Evolutionary conservation across 208 protist genomes (phyloP).

Genomic region (Angomonas ambiguus): DNA sequence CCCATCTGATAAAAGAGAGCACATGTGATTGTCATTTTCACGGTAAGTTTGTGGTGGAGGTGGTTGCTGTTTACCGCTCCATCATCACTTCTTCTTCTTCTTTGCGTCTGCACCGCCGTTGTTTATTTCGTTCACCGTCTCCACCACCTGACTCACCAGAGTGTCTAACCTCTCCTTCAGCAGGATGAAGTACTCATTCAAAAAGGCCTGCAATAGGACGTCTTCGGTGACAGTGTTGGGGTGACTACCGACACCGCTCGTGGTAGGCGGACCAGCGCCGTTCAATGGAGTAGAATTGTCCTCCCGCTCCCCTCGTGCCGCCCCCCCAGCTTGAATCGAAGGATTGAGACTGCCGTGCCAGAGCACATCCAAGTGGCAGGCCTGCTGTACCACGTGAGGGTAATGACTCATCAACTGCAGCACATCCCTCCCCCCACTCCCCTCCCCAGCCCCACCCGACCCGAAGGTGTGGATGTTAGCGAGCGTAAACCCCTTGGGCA

Average conservation of each 20-base stretch:
- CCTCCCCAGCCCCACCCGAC: background rate
- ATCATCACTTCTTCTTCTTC: slow-evolving; percentile 8
- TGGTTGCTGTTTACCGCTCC: too few relatives aligned
- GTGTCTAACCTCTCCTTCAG: slow-evolving; percentile 9
- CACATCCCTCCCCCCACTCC: background rate
- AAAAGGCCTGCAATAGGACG: background rate
- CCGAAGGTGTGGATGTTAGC: background rate
- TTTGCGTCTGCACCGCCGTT: background rate
- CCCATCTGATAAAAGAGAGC: too few relatives aligned
- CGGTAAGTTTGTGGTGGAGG: too few relatives aligned
- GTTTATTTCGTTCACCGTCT: background rate
- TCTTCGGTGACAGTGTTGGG: slow-evolving; percentile 1
- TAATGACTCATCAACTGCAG: slow-evolving; percentile 3
- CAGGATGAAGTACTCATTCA: slow-evolving; percentile 8
- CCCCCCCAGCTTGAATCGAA: background rate
- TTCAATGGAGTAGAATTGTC: background rate
- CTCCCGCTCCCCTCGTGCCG: background rate
- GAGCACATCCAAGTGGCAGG: background rate
- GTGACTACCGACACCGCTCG: too few relatives aligned
- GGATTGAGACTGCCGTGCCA: background rate
- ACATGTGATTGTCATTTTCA: too few relatives aligned
- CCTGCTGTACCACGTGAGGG: slow-evolving; percentile 6
- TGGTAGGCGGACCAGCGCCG: too few relatives aligned
- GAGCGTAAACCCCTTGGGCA: slow-evolving; percentile 1
- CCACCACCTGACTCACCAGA: background rate